Base-by-base conservation (phyloP, 805 yeast genomes). In the Saccharomycopsis oosterbeekiorum region DNA sequence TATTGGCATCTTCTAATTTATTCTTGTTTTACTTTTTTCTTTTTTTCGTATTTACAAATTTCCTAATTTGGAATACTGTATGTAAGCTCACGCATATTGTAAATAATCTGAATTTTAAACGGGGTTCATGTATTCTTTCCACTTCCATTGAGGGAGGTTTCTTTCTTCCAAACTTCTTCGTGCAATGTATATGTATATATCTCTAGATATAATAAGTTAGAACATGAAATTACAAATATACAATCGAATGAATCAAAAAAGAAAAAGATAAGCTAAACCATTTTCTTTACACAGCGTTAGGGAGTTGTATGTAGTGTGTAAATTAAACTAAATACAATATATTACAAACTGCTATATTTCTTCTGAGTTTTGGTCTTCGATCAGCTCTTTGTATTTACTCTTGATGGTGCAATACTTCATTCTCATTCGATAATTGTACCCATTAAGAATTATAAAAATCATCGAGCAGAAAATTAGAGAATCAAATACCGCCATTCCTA, bases 401-500 rank as follows among this genome's bases (percentile, higher is more conserved):
- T 58, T 57, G 17, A 58, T 37, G 14, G n/a, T 21, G 26, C 63
- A 60, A 21, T 57, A 43, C 14, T 60, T 29, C 39, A 58, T 40
- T 11, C 19, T 36, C 34, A 26, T 57, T 36, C 63, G 14, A 37
- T 43, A 29, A 4, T 17, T 29, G 19, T 57, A 36, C 3, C 58
- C 63, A n/a, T 29, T 36, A 10, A 53, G 14, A 5, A 58, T 17
- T 21, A 61, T 36, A 14, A 55, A 17, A 5, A 54, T 15, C 19
- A 55, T 29, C 12, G 37, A 55, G 14, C 24, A 12, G n/a, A 56
- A 19, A 15, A 58, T 55, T 12, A 41, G n/a, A 24, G 40, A 26
- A 39, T 58, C 55, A 15, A 57, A 54, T 21, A 58, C 36, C 5
- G 58, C 64, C 21, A 62, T n/a, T 15, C 24, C n/a, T n/a, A 59